Percentiles rank a stretch among this genome's conserved stretches.
Conservation (phyloP, 106 monocot genomes). For the Vanilla planifolia region DNA sequence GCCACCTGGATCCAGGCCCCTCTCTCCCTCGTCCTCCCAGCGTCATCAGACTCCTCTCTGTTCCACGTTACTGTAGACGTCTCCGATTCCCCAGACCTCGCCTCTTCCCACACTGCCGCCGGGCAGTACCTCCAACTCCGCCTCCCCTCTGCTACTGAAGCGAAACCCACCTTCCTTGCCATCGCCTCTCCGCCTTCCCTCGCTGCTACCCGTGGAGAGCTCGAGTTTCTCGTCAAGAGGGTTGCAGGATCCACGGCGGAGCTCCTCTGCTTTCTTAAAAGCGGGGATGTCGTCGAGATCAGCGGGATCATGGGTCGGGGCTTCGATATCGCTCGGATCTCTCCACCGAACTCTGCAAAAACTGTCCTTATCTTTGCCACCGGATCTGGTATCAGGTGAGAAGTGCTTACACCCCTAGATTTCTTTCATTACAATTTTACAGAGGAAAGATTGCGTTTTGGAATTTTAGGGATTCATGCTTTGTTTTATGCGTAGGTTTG, state of each 20-base stretch:
- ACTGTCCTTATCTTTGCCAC: constrained; percentile 74
- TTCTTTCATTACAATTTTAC: too few relatives aligned
- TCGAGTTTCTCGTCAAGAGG: constrained; percentile 77
- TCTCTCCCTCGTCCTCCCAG: constrained; percentile 45
- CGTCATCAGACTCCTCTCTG: constrained; percentile 56
- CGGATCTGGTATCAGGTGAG: constrained; percentile 84
- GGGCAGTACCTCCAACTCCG: constrained; percentile 90
- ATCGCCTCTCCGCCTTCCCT: constrained; percentile 66
- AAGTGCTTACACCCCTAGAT: too few relatives aligned
- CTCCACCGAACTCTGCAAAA: constrained; percentile 15
- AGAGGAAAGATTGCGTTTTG: too few relatives aligned
- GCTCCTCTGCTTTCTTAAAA: constrained; percentile 43
- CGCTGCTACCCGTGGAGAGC: constrained; percentile 16
- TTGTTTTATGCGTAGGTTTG: too few relatives aligned
- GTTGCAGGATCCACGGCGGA: constrained; percentile 58
- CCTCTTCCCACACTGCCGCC: constrained; percentile 31
- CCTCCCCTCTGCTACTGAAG: constrained; percentile 17
- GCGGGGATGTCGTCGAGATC: constrained; percentile 65
- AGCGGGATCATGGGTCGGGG: constrained; percentile 66
- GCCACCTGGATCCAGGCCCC: constrained; percentile 52
- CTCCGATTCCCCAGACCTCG: constrained; percentile 53
- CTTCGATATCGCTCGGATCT: constrained; percentile 53
- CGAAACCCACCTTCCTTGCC: constrained; percentile 60
- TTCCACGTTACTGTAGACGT: constrained; percentile 69
- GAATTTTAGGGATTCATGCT: too few relatives aligned